Conservation (phyloP, 495 filamentous ascomycete genomes). For the Aspergillus heteromorphus region DNA sequence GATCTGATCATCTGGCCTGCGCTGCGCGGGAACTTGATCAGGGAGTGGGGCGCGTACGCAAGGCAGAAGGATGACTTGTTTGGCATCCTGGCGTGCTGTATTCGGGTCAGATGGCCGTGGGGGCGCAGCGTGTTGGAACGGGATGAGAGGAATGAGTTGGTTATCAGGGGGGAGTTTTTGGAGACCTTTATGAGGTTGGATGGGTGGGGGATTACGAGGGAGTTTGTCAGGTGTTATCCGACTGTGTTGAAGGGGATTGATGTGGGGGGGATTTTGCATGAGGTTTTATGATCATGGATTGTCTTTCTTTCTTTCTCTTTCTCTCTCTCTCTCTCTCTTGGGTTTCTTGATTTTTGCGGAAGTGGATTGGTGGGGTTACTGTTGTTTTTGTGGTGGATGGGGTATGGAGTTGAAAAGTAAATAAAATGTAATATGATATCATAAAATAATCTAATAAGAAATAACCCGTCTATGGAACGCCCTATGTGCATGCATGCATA, state of each 20-base stretch:
- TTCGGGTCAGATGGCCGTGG: conserved; percentile 30
- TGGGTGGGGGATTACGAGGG: conserved; percentile 28
- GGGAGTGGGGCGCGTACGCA: conserved; percentile 17
- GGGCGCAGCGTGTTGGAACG: conserved; percentile 22
- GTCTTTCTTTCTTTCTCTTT: not conserved
- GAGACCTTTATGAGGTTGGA: conserved; percentile 20
- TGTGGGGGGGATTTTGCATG: conserved; percentile 14
- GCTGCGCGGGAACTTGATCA: conserved; percentile 22
- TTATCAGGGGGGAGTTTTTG: conserved; percentile 17
- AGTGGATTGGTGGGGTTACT: not conserved
- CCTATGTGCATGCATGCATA: too few species aligned
- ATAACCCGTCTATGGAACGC: too few species aligned
- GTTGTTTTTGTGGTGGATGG: too few species aligned
- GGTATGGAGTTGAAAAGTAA: too few species aligned
- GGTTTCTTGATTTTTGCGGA: not conserved
- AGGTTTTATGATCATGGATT: conserved; percentile 10
- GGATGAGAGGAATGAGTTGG: conserved; percentile 18
- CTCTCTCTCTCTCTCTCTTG: too few species aligned
- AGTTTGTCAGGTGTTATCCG: conserved; percentile 23
- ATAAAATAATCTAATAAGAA: too few species aligned
- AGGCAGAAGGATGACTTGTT: conserved; percentile 17
- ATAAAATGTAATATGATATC: too few species aligned
- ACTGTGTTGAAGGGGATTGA: conserved; percentile 19
- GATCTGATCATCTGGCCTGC: conserved; percentile 19
- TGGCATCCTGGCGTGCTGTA: conserved; percentile 22